Percentiles rank a stretch among this genome's conserved stretches.
Evolutionary conservation across 2,329 filamentous ascomycete species (phyloP).

Genomic region (Nectriaceae sp.): DNA sequence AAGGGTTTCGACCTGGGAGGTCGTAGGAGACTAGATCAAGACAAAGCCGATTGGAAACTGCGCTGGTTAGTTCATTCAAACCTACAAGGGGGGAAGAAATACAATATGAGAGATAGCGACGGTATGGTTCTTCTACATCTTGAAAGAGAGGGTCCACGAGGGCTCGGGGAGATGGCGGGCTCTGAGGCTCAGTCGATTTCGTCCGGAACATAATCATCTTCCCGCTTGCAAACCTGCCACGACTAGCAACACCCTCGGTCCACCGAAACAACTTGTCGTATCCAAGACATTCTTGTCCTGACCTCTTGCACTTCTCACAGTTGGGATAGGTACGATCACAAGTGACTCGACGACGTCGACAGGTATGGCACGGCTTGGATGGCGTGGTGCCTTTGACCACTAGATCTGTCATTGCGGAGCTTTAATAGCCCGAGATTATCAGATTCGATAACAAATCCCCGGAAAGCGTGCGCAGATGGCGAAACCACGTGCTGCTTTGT

Average conservation of each 20-base stretch:
- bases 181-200: not conserved
- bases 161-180: conserved; percentile 31
- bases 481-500: not conserved
- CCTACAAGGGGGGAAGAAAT: conserved; percentile 9
- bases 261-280: conserved; percentile 55
- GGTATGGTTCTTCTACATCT: conserved; percentile 52
- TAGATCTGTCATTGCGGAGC: not conserved
- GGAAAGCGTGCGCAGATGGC: not conserved
- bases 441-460: not conserved
- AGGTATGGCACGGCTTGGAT: conserved; percentile 50
- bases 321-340: conserved; percentile 53
- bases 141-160: conserved; percentile 48
- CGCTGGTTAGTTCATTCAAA: conserved; percentile 8
- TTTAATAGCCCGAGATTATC: not conserved
- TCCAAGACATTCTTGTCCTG: conserved; percentile 52
- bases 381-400: not conserved
- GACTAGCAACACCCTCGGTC: conserved; percentile 48
- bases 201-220: conserved; percentile 30
- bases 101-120: conserved; percentile 44
- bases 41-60: conserved; percentile 50
- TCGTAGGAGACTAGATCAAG: conserved; percentile 52
- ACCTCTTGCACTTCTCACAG: conserved; percentile 51
- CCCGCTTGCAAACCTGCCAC: conserved; percentile 42
- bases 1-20: conserved; percentile 45
- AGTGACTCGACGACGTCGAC: conserved; percentile 51